phyloP scores from a whole-genome alignment of 352 stramenopile genomes.

The Porosira glacialis region DNA sequence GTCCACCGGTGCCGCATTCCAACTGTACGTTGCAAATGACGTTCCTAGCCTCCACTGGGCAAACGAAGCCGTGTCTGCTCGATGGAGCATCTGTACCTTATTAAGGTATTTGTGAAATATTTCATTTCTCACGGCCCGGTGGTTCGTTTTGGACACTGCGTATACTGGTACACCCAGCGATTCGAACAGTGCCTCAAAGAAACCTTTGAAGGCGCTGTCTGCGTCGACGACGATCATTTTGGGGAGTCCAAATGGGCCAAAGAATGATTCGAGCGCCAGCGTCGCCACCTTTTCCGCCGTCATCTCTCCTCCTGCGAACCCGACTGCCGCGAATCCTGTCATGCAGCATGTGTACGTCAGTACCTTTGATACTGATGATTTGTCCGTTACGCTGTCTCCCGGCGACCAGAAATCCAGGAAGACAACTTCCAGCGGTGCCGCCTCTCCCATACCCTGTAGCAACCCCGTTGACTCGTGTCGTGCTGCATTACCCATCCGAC shows the following conservation, averaged over 20 bases:
- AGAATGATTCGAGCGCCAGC: background rate
- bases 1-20: conserved; percentile 7
- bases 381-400: background rate
- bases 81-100: conserved; percentile 5
- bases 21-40: conserved; percentile 2
- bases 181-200: background rate
- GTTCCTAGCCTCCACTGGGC: background rate
- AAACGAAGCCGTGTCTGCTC: conserved; percentile 2
- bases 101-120: conserved; percentile 13
- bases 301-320: conserved; percentile 8
- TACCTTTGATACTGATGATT: conserved; percentile 5
- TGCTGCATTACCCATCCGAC: conserved; percentile 21
- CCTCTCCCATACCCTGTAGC: conserved; percentile 20
- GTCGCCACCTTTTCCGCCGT: conserved; percentile 7
- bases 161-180: conserved; percentile 4
- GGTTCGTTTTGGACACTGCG: conserved; percentile 8
- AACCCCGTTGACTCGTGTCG: background rate
- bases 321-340: conserved; percentile 21
- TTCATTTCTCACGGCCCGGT: conserved; percentile 5
- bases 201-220: background rate
- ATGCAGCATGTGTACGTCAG: conserved; percentile 16
- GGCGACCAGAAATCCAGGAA: conserved; percentile 19
- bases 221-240: conserved; percentile 17
- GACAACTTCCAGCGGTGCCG: conserved; percentile 15
- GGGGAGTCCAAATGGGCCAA: conserved; percentile 3